These are phyloP conservation scores for Metschnikowia hibisci DNA, from an alignment of 805 yeast genomes.

Conservation along the genomic window DNA sequence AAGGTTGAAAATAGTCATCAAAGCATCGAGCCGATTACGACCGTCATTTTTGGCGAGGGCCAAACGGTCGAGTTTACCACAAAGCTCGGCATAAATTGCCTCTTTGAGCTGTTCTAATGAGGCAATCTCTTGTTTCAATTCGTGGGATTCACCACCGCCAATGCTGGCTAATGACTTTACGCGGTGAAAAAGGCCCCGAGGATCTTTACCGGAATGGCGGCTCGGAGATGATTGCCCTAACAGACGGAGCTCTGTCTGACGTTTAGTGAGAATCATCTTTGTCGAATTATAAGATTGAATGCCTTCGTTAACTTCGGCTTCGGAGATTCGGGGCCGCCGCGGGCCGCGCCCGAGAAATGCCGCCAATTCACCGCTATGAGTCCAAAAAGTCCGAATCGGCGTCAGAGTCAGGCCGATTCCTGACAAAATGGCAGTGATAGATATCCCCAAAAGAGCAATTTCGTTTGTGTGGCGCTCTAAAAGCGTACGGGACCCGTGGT, in stretches of 20 bases:
- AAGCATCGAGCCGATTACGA: not conserved
- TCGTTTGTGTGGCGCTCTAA: constrained; percentile 44
- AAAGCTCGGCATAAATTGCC: constrained; percentile 29
- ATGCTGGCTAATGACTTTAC: constrained; percentile 40
- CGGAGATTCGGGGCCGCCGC: not conserved
- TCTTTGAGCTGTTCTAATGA: constrained; percentile 31
- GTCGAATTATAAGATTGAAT: constrained; percentile 43
- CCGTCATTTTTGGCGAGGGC: not conserved
- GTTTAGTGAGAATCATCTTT: constrained; percentile 27
- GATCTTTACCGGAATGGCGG: constrained; percentile 21
- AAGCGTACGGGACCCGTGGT: constrained; percentile 20
- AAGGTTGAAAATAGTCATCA: constrained; percentile 17
- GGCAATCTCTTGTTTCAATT: constrained; percentile 37
- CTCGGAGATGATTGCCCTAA: constrained; percentile 22
- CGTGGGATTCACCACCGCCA: constrained; percentile 25
- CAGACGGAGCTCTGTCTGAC: constrained; percentile 30
- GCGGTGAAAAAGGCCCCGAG: constrained; percentile 26
- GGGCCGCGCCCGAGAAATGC: not conserved
- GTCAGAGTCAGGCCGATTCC: constrained; percentile 52
- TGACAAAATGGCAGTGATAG: constrained; percentile 47
- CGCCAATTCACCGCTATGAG: constrained; percentile 2
- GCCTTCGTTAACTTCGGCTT: constrained; percentile 22
- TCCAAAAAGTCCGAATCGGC: constrained; percentile 24
- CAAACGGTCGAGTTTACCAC: constrained; percentile 14
- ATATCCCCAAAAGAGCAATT: constrained; percentile 45